phyloP scores from a whole-genome alignment of 2,329 filamentous ascomycete genomes.

The Conoideocrella luteorostrata region DNA sequence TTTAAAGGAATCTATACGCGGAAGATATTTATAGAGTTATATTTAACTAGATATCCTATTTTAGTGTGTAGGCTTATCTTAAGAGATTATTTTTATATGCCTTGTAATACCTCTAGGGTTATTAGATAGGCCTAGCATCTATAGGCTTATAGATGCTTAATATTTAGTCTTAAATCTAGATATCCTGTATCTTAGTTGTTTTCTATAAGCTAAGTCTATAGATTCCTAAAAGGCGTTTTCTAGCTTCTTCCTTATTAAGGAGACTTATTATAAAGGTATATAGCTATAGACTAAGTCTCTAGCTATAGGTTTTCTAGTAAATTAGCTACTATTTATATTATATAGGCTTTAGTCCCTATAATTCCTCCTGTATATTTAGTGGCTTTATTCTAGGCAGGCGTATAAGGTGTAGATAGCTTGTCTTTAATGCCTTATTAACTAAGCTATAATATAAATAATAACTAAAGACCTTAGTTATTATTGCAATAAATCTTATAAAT shows the following conservation, averaged over 20 bases:
- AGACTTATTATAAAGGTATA: constrained; percentile 5
- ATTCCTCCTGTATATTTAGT: too few species aligned
- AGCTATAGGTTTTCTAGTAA: constrained; percentile 4
- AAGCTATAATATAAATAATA: neutral
- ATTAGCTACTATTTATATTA: too few species aligned
- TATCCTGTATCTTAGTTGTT: constrained; percentile 1
- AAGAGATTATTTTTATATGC: neutral
- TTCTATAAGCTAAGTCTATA: constrained; percentile 3
- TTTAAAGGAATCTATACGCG: too few species aligned
- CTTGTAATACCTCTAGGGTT: constrained; percentile 1
- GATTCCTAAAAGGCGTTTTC: too few species aligned
- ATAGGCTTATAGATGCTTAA: neutral
- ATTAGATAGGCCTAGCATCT: constrained; percentile 4
- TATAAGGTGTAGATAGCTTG: too few species aligned
- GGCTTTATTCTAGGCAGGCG: too few species aligned
- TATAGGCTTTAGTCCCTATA: too few species aligned
- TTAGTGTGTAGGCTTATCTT: constrained; percentile 4
- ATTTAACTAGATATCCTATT: constrained; percentile 8
- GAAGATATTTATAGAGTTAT: constrained; percentile 9
- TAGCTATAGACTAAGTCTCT: neutral
- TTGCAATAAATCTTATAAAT: neutral
- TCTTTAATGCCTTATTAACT: too few species aligned
- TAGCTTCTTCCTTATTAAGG: neutral
- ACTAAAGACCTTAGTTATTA: neutral
- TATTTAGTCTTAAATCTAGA: neutral